A percentile compares a stretch with the other conserved stretches of the same genome.
Evolutionary conservation across 495 filamentous ascomycete genomes (phyloP).

Genomic region (Penicillium odoratum): DNA sequence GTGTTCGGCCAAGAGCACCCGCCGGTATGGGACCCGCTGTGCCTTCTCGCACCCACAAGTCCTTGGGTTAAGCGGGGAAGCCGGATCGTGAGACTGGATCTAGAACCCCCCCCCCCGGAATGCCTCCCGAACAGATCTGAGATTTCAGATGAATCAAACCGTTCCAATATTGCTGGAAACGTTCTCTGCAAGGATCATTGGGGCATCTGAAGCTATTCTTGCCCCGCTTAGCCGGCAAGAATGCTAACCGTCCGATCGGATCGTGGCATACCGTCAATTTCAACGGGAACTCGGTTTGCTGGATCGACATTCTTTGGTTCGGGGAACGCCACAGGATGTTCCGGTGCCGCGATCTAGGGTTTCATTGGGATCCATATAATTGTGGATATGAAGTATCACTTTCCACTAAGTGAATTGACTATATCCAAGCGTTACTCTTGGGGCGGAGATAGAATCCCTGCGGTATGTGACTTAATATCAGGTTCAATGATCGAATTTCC

Average conservation of each 20-base stretch:
- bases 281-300: not conserved
- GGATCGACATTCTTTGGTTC: constrained; percentile 5
- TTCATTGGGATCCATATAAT: not conserved
- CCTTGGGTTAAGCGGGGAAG: not conserved
- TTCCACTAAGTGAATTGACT: not conserved
- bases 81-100: constrained; percentile 7
- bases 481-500: too few relatives aligned
- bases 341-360: not conserved
- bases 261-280: constrained; percentile 3
- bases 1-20: not conserved
- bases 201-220: not conserved
- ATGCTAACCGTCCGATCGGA: constrained; percentile 26
- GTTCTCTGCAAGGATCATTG: constrained; percentile 6
- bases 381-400: not conserved
- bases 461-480: too few relatives aligned
- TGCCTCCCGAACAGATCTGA: constrained; percentile 4
- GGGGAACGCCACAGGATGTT: constrained; percentile 9
- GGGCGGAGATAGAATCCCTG: too few relatives aligned
- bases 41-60: constrained; percentile 6
- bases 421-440: not conserved
- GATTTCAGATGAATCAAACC: not conserved
- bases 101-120: constrained; percentile 4
- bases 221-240: constrained; percentile 15
- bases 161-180: constrained; percentile 13
- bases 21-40: not conserved